Conservation (phyloP, 106 monocot species). For the Phalaenopsis aphrodite region DNA sequence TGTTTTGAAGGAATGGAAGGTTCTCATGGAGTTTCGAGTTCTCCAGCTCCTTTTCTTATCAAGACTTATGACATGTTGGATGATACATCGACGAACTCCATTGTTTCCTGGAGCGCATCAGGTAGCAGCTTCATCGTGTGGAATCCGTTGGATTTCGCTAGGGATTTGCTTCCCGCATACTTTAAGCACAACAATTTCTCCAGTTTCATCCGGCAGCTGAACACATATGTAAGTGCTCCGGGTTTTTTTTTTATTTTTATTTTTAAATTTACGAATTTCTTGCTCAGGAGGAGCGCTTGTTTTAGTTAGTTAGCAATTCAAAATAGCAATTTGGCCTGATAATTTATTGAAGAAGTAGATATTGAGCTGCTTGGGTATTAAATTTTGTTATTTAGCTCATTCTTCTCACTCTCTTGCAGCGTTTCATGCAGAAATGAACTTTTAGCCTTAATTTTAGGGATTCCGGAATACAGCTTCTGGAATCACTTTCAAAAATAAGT, state of each 20-base stretch:
- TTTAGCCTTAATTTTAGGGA: neutral
- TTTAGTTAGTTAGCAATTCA: neutral
- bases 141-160: constrained; percentile 20
- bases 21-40: constrained; percentile 10
- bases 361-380: neutral
- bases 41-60: constrained; percentile 13
- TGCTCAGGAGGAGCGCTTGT: neutral
- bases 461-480: neutral
- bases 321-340: neutral
- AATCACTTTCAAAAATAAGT: neutral
- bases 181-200: constrained; percentile 30
- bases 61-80: constrained; percentile 26
- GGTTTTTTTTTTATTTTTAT: neutral
- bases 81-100: constrained; percentile 18
- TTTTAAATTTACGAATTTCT: neutral
- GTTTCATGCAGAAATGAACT: neutral
- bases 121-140: constrained; percentile 22
- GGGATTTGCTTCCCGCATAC: constrained; percentile 19
- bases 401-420: neutral
- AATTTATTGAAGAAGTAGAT: too few relatives aligned
- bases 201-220: constrained; percentile 25
- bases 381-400: neutral
- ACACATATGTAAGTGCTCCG: constrained; percentile 21
- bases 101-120: constrained; percentile 16
- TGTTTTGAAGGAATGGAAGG: neutral